Conservation (phyloP, 371 early-diverging fungal species). For the Apophysomyces elegans region DNA sequence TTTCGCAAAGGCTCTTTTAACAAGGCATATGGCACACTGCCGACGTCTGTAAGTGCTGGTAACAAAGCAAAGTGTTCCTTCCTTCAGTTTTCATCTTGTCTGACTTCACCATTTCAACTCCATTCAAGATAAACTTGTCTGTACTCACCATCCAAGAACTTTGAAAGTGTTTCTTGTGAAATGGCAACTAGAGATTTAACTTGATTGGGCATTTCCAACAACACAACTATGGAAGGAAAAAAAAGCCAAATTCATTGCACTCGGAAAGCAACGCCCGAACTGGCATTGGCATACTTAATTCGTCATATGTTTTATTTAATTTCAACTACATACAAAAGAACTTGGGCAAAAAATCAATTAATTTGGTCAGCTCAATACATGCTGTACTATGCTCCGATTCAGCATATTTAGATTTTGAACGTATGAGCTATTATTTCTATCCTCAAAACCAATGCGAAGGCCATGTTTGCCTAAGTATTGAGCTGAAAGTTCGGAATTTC, state of each 20-base stretch:
- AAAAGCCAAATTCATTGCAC: neutral
- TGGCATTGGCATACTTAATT: neutral
- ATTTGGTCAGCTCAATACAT: too few species aligned
- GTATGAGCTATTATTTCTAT: too few species aligned
- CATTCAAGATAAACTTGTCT: neutral
- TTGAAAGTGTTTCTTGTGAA: constrained; percentile 41
- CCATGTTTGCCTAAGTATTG: too few species aligned
- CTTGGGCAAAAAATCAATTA: neutral
- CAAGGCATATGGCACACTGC: constrained; percentile 39
- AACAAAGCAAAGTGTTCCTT: neutral
- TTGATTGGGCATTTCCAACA: constrained; percentile 25
- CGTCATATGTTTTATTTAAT: neutral
- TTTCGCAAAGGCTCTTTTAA: constrained; percentile 32
- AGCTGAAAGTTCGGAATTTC: too few species aligned
- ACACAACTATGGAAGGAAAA: neutral
- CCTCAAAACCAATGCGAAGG: too few species aligned
- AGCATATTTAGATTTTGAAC: too few species aligned
- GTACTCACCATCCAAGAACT: constrained; percentile 43
- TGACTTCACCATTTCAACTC: neutral
- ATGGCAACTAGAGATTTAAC: constrained; percentile 42
- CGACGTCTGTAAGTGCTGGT: constrained; percentile 38
- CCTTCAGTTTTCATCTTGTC: neutral
- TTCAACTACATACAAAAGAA: neutral
- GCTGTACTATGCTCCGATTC: too few species aligned
- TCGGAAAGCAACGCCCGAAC: neutral